Evolutionary conservation across 2,329 filamentous ascomycete species (phyloP), one percentile per base, ranked within the genome.

Genomic region (Cordyceps javanica): DNA sequence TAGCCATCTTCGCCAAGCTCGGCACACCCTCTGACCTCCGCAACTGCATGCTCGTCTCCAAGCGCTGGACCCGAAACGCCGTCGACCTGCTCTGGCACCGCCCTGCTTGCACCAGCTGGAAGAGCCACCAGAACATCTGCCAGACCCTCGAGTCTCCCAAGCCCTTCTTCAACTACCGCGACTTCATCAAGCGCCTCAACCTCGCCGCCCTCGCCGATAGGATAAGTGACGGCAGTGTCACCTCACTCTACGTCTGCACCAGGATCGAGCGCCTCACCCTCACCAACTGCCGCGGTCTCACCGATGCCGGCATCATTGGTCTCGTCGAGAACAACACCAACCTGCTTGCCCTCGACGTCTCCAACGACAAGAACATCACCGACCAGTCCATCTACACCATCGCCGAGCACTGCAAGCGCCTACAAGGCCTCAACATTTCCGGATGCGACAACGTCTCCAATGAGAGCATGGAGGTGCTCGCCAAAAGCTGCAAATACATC

Each of bases 81-180:
- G 94, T 97, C 64, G 93, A 94, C 62, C 82, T 96, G 63, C 80
- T 99, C 23, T 99, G 94, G 94, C 92, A 97, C 72, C 83, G 94
- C 39, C 94, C 94, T 1, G 86, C 90, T 28, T 97, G 94, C 75
- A 91, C 88, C 66, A 90, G 86, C 65, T 97, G 91, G 89, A 74
- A 80, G 13, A 91, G 91, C 68, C 85, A 97, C 66, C 79, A 85
- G 66, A 87, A 78, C 63, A 94, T 99, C 63, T 92, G 91, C 68
- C 79, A 82, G 59, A 92, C 93, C 1, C 83, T 97, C 36, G 81
- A 83, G 46, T 80, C 86, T 28, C 75, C 82, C 34, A 75, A 86
- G n/a, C 88, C 90, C 63, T 93, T 89, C 73, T 99, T 97, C 71
- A 82, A 86, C 64, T 99, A 99, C 72, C 83, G 87, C 63, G 88